Evolutionary conservation across 1,284 basidiomycete genomes (phyloP).

Genomic region (Boletellus dicymbophilus): DNA sequence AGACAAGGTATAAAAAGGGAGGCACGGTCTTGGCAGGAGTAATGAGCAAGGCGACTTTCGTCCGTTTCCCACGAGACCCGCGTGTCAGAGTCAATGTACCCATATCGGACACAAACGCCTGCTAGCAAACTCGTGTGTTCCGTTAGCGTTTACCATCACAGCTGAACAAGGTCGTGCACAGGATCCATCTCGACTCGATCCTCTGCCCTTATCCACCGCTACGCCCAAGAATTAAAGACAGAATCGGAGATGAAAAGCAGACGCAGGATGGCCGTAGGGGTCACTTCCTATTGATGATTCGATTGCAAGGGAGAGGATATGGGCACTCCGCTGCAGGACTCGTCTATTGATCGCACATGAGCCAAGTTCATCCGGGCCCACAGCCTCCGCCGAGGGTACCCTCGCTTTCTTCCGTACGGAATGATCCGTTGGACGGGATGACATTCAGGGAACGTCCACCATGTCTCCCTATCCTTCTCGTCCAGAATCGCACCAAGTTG

Average conservation of each 20-base stretch:
- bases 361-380: slow-evolving; percentile 3
- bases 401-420: slow-evolving; percentile 27
- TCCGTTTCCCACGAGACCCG: slow-evolving; percentile 19
- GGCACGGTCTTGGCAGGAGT: slow-evolving; percentile 7
- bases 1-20: not conserved
- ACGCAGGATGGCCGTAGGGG: not conserved
- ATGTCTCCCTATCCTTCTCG: slow-evolving; percentile 66
- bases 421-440: slow-evolving; percentile 45
- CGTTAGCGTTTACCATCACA: slow-evolving; percentile 10
- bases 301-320: too few relatives aligned
- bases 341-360: slow-evolving; percentile 5
- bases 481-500: slow-evolving; percentile 55
- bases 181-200: slow-evolving; percentile 75
- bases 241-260: not conserved
- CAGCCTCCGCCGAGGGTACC: slow-evolving; percentile 20
- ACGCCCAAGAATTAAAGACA: slow-evolving; percentile 14
- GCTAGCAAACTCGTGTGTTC: not conserved
- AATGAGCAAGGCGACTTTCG: not conserved
- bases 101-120: not conserved
- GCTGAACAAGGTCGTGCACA: slow-evolving; percentile 70
- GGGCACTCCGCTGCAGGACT: not conserved
- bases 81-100: not conserved
- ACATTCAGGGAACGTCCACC: slow-evolving; percentile 79
- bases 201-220: slow-evolving; percentile 82
- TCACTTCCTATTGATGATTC: not conserved